phyloP scores from a whole-genome alignment of 108 stramenopile genomes.

The Pseudonitzschia pungens region DNA sequence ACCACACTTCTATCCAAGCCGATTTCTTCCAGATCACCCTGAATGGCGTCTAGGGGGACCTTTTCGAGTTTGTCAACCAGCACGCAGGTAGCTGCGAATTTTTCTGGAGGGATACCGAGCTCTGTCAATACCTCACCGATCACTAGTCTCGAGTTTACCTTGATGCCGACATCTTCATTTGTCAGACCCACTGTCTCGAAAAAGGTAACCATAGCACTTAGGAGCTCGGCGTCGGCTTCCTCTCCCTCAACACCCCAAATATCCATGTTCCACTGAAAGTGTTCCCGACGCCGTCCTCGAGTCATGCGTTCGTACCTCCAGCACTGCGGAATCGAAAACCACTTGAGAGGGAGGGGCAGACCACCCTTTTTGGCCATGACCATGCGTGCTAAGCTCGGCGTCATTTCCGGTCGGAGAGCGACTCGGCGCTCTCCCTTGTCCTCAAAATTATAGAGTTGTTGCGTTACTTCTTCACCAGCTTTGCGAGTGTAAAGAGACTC shows the following conservation, averaged over 20 bases:
- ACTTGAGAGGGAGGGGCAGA: conserved; percentile 91
- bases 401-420: conserved; percentile 95
- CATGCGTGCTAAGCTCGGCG: conserved; percentile 96
- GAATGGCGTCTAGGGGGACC: conserved; percentile 91
- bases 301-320: conserved; percentile 99
- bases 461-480: conserved; percentile 97
- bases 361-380: conserved; percentile 94
- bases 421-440: conserved; percentile 93
- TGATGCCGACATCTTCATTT: conserved; percentile 94
- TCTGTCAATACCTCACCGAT: conserved; percentile 87
- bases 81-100: conserved; percentile 95
- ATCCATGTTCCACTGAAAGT: conserved; percentile 99
- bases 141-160: conserved; percentile 89
- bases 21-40: conserved; percentile 85
- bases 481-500: conserved; percentile 94
- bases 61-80: conserved; percentile 98
- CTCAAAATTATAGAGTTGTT: conserved; percentile 96
- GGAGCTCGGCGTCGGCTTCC: conserved; percentile 93
- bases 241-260: conserved; percentile 88
- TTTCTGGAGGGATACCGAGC: conserved; percentile 89
- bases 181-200: conserved; percentile 87
- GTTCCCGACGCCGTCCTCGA: conserved; percentile 94
- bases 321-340: conserved; percentile 96
- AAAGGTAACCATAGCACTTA: conserved; percentile 91
- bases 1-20: conserved; percentile 82